Percentiles rank a stretch among this genome's conserved stretches.
Evolutionary conservation across 148 eudicot species (phyloP).

Genomic region (Dianthus caryophyllus): DNA sequence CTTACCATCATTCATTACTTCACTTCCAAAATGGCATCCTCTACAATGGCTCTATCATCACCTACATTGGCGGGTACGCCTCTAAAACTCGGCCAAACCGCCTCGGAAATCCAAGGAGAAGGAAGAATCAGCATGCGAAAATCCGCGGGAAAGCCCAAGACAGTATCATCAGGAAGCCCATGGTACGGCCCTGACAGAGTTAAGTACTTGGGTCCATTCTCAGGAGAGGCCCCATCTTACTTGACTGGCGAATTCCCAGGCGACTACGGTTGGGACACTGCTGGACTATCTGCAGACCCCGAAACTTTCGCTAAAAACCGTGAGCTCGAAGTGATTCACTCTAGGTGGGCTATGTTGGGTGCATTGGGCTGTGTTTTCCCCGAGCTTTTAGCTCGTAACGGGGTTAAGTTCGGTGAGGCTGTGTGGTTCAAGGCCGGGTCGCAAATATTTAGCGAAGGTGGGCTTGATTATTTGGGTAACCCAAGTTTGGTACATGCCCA

Average conservation of each 20-base stretch:
- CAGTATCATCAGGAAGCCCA: background rate
- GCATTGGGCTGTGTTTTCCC: constrained; percentile 44
- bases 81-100: background rate
- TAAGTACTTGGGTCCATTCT: constrained; percentile 41
- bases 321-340: constrained; percentile 37
- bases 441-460: constrained; percentile 39
- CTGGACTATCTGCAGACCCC: constrained; percentile 40
- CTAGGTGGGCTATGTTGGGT: constrained; percentile 44
- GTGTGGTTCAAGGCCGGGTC: constrained; percentile 43
- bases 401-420: constrained; percentile 37
- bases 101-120: background rate
- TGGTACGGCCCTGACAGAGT: constrained; percentile 25
- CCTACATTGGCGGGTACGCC: constrained; percentile 7
- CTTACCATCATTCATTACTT: too few relatives aligned
- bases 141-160: background rate
- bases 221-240: constrained; percentile 19
- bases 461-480: constrained; percentile 40
- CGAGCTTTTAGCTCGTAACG: constrained; percentile 31
- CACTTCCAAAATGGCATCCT: constrained; percentile 15
- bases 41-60: constrained; percentile 11
- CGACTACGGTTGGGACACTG: constrained; percentile 49
- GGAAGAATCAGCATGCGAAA: constrained; percentile 11
- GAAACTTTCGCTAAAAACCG: constrained; percentile 41
- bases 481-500: constrained; percentile 38
- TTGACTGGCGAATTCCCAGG: constrained; percentile 42